Evolutionary conservation across 257 asterid species (phyloP).

Genomic region (Primulina tabacum): DNA sequence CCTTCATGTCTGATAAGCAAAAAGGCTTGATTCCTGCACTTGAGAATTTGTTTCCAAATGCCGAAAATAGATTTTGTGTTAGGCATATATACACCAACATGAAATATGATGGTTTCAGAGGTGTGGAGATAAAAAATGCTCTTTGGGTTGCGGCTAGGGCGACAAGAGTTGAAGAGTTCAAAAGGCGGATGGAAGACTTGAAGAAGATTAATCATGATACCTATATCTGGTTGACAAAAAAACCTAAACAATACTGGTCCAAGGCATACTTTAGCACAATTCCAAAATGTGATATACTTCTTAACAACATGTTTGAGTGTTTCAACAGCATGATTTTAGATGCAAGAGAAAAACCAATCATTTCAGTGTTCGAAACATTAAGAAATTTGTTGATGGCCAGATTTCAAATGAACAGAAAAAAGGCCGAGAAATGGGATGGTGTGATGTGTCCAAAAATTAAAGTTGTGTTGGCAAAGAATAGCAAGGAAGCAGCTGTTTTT

Average conservation of each 20-base stretch:
- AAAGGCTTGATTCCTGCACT: neutral
- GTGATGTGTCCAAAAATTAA: too few species aligned
- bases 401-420: neutral
- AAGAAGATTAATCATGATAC: neutral
- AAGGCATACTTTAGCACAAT: too few species aligned
- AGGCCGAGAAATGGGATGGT: neutral
- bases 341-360: neutral
- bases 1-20: neutral
- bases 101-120: neutral
- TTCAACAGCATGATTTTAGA: neutral
- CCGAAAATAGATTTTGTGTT: conserved; percentile 6
- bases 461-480: neutral
- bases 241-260: too few species aligned
- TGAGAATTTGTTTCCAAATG: neutral
- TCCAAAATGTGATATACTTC: neutral
- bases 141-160: neutral
- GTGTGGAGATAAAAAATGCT: neutral
- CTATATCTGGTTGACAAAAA: too few species aligned
- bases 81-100: neutral
- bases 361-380: neutral
- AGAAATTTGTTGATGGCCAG: neutral
- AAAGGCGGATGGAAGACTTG: neutral
- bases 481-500: neutral
- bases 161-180: neutral
- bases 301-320: neutral